Base-by-base conservation (phyloP, 352 stramenopile species). In the Globisporangium paroecandrum region DNA sequence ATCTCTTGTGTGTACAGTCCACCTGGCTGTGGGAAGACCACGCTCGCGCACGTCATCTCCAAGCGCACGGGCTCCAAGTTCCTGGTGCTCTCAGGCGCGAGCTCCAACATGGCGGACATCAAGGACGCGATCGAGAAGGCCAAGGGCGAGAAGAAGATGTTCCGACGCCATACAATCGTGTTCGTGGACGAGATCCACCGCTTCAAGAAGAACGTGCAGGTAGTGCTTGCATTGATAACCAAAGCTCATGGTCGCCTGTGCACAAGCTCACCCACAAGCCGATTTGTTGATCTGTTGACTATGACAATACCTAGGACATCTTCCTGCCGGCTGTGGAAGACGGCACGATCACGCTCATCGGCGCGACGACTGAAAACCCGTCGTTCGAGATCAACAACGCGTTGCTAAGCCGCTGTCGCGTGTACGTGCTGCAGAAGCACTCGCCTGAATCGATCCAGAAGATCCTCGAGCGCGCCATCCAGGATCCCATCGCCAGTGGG, bases 101-200 rank as follows among this genome's bases (percentile, higher is more conserved):
- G 83, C 22, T 90, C 87, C 15, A 91, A 82, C 54, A 72, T 82
- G 10, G 77, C 76, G 20, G 86, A 93, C 29, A 86, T 96, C 70
- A 84, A 85, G 38, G 85, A 92, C 8, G 85, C 89, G 1, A 75
- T 94, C 27, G 87, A 93, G 25, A 82, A 85, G 65, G 89, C 89
- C 1, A 71, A 76, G 56, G 79, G 78, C 0, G 86, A 96, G 66
- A 73, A 70, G 22, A 86, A 87, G 58, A 72, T 94, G 62, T 78
- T 89, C 5, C 71, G 72, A 15, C 70, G 87, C 57, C 76, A 81
- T 25, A 95, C 89, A 0, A 92, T 95, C 27, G 77, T 97, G 20
- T 97, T 97, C 58, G 85, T 96, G 1, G 89, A 97, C 51, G 89
- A 97, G 70, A 91, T 97, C 61, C 89, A 97, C 68, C 83, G 87